Evolutionary conservation across 306 rosid species (phyloP), one percentile per base, ranked within the genome.

Genomic region (Quercus glauca): DNA sequence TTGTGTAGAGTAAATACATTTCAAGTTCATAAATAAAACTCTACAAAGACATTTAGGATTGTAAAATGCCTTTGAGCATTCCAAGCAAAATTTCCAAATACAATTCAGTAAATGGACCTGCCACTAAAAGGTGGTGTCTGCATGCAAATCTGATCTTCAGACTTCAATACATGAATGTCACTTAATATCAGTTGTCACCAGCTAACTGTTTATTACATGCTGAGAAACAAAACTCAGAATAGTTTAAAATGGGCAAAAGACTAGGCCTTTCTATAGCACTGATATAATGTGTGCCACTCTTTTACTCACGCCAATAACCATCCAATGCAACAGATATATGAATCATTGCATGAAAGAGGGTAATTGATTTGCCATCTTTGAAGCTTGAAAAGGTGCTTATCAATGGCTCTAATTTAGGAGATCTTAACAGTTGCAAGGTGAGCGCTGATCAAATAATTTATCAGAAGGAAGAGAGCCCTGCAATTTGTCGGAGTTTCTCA

Each of bases 401-500:
- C 6, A 55, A 17, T 15, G 58, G 52, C 11, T 45, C 52, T 58
- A 58, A 58, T 58, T 58, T 58, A 58, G 26, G 14, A 13, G 26
- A 58, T 21, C 64, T 58, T 58, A 58, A 21, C 21, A 58, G 64
- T 58, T 58, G 64, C 15, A 57, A 57, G 5, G 63, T 57, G 63
- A 57, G 63, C 20, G 1, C 26, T 6, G 11, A 6, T 21, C 55
- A 37, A 5, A 53, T 3, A 20, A 18, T 43, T 33, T 1, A 76
- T 79, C 79, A 90, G 84, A 95, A 95, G 76, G 97, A 95, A 78
- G 97, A 88, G 45, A 95, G 78, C 70, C 99, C 97, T 3, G 95
- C 90, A 85, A 88, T 68, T 64, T 90, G 85, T 76, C 97, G 87
- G 57, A 95, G 80, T 88, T 92, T 91, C 88, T 92, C 99, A 49